These are phyloP conservation scores for Aulographum hederae DNA, from an alignment of 2,329 filamentous ascomycete genomes.

Conservation along the genomic window DNA sequence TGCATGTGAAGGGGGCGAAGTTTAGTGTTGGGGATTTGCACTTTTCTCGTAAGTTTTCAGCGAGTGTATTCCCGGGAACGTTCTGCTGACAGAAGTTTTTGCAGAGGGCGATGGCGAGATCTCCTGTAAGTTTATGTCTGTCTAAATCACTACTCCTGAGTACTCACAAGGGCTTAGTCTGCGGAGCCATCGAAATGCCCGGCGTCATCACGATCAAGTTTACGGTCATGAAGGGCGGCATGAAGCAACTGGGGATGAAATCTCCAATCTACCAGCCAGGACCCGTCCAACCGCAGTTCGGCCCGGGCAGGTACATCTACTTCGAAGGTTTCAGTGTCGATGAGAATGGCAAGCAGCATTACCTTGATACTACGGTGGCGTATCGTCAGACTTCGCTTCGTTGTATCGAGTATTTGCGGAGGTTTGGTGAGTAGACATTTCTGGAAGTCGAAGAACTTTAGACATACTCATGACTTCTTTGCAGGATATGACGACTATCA, in stretches of 20 bases:
- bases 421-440: slow-evolving; percentile 47
- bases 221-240: slow-evolving; percentile 66
- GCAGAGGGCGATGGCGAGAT: slow-evolving; percentile 76
- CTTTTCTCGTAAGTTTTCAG: slow-evolving; percentile 42
- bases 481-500: slow-evolving; percentile 51
- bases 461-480: no score
- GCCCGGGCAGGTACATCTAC: slow-evolving; percentile 62
- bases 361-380: slow-evolving; percentile 69
- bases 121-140: slow-evolving; percentile 28
- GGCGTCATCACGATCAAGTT: slow-evolving; percentile 84
- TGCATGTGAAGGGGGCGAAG: slow-evolving; percentile 73
- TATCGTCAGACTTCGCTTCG: slow-evolving; percentile 67
- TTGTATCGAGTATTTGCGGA: slow-evolving; percentile 60
- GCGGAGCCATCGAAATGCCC: slow-evolving; percentile 75
- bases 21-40: slow-evolving; percentile 82
- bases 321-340: slow-evolving; percentile 88
- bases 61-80: not conserved
- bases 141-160: slow-evolving; percentile 45
- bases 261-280: slow-evolving; percentile 73
- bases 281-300: slow-evolving; percentile 75
- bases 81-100: not conserved
- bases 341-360: slow-evolving; percentile 75
- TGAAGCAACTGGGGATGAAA: slow-evolving; percentile 57
- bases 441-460: not conserved
- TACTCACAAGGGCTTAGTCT: slow-evolving; percentile 13